Base-by-base conservation (phyloP, 805 yeast species). In the Saccharomycopsis javanensis region DNA sequence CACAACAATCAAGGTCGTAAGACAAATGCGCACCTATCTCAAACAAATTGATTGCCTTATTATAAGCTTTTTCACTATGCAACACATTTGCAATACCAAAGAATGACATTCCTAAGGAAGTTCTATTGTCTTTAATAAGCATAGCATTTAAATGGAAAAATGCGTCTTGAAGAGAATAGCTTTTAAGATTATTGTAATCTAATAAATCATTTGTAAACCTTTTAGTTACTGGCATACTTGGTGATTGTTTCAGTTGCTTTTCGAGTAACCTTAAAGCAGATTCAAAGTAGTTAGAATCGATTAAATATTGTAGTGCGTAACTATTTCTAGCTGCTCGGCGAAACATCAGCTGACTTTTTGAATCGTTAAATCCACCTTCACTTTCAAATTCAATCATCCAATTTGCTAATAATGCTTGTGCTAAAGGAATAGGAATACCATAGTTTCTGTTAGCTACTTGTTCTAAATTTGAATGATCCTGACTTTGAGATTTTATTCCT, bases 401-500 rank as follows among this genome's bases (percentile, higher is more conserved):
- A 33, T 58, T 60, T 2, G 57, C 57, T 25, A 45, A 56, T 15
- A 60, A 33, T 30, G 57, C 56, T 42, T 60, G 62, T 3, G 61
- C 46, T 30, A 60, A 52, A 8, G 62, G 62, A 33, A 60, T 58
- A 28, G 62, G 62, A 11, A 60, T 45, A 16, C 59, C 59, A 1
- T 13, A 23, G 8, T 51, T 31, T 31, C 55, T 58, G 15, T 54
- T 50, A 1, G 61, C 57, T 25, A 55, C 57, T 13, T 20, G 28
- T 34, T 57, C 56, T 15, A 58, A 30, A 8, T 51, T 50, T 30
- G 48, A 18, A 42, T 42, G 48, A 42, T 42, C 48, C 25, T 42
- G 48, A 42, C 23, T 42, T 23, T 42, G 48, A 5, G 48, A 42
- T 42, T 42, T 42, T 16, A 42, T 20, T 20, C 48, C 48, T 23